Evolutionary conservation across 164 flowering plant genomes (phyloP), one percentile per base, ranked within the genome.

Genomic region (Amborella trichopoda): DNA sequence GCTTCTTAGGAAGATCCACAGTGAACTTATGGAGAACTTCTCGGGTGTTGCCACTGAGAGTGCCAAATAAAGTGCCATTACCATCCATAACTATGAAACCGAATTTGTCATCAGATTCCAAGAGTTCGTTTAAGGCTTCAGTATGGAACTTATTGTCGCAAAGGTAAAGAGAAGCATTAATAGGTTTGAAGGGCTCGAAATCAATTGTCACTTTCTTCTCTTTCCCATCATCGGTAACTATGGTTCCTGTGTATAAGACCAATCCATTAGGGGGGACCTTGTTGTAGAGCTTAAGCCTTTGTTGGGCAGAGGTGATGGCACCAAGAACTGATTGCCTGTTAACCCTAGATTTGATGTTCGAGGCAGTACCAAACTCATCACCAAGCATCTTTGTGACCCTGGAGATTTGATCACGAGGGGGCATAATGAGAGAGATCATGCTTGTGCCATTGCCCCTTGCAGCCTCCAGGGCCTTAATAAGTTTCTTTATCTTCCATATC

Each of bases 21-120:
- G 53, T 50, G n/a, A 50, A 50, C 25, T 50, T 50, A 12, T 50
- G 53, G 21, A 50, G 42, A 5, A 50, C 53, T 26, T 50, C 53
- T 16, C 53, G 33, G 3, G 53, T 50, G 23, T 50, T 50, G 3
- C 53, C 53, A 39, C 53, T 50, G 23, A 50, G 39, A 37, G 53
- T 50, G 6, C 53, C 53, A 26, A 50, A 50, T 16, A 50, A 44
- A 12, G 53, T 50, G 6, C 53, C 53, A 50, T 50, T 50, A 12
- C 53, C 53, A 39, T 50, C 53, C 53, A 50, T 50, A 9, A 50
- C 53, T 24, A 50, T 50, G 45, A 50, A 50, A 19, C 53, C 53
- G 19, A 50, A 50, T 39, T 50, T 50, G 27, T 50, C 53, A 39
- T 50, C 53, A 25, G 53, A 50, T 19, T 49, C 53, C 13, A 50